Conservation (phyloP, 2,329 filamentous ascomycete genomes). For the Hypoxylon sp. region DNA sequence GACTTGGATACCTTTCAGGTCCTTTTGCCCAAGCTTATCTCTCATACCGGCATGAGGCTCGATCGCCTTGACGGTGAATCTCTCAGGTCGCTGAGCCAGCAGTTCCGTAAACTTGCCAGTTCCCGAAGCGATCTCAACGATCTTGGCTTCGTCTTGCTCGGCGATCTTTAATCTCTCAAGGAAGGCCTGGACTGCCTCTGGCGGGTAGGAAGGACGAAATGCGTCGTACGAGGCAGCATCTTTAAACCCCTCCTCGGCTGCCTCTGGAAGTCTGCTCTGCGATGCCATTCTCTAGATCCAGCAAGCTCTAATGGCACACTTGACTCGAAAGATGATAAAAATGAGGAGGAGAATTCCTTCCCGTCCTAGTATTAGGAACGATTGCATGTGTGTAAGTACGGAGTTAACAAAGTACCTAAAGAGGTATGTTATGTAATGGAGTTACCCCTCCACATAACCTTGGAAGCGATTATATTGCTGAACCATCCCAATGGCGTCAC, state of each 20-base stretch:
- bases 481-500: constrained; percentile 2
- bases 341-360: background rate
- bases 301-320: background rate
- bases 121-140: constrained; percentile 75
- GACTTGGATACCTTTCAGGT: constrained; percentile 65
- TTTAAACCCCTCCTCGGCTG: constrained; percentile 72
- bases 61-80: constrained; percentile 70
- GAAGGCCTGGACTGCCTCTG: constrained; percentile 68
- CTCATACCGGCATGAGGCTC: constrained; percentile 77
- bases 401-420: background rate
- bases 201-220: constrained; percentile 75
- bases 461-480: background rate
- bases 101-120: constrained; percentile 78
- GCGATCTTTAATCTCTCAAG: constrained; percentile 66
- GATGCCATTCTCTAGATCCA: constrained; percentile 37
- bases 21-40: constrained; percentile 68
- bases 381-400: background rate
- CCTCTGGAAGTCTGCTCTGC: constrained; percentile 39
- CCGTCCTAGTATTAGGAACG: background rate
- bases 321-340: background rate
- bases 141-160: constrained; percentile 57
- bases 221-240: constrained; percentile 74
- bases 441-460: background rate
- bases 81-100: constrained; percentile 68
- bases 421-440: too few species aligned